Conservation (phyloP, 257 asterid species). For the Verbena officinalis region DNA sequence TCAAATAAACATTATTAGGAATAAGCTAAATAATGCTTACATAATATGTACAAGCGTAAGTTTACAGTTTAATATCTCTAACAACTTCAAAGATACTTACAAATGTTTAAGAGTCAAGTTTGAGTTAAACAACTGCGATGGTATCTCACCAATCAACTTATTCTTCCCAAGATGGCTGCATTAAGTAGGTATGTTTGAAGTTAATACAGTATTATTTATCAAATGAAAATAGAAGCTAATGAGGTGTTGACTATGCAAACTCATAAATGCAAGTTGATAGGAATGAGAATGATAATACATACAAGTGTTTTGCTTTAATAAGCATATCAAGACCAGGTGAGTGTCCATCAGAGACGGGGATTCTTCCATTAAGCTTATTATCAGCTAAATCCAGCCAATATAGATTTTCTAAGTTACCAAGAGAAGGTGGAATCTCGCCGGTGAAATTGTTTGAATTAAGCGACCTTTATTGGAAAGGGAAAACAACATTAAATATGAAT, state of each 20-base stretch:
- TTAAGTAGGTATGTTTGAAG: conserved; percentile 9
- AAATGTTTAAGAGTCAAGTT: conserved; percentile 65
- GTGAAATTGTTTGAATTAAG: conserved; percentile 75
- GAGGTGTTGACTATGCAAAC: neutral
- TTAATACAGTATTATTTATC: neutral
- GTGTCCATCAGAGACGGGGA: conserved; percentile 71
- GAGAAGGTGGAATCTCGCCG: conserved; percentile 70
- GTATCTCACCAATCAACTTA: conserved; percentile 70
- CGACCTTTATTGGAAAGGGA: conserved; percentile 47
- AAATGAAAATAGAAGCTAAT: neutral
- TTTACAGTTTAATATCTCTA: neutral
- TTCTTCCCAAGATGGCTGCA: conserved; percentile 91
- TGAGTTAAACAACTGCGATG: conserved; percentile 60
- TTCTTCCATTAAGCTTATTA: conserved; percentile 63
- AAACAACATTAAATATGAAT: conserved; percentile 14
- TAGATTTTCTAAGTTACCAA: conserved; percentile 59
- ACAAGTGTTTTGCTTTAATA: conserved; percentile 70
- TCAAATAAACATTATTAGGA: conserved; percentile 21
- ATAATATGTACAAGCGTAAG: neutral
- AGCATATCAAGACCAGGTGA: conserved; percentile 90
- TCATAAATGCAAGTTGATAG: neutral
- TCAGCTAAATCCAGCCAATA: conserved; percentile 90
- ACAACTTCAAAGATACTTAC: conserved; percentile 50
- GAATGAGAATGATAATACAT: conserved; percentile 25
- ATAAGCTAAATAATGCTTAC: neutral